phyloP scores from a whole-genome alignment of 75 land plant genomes.

The Isoetes taiwanensis region DNA sequence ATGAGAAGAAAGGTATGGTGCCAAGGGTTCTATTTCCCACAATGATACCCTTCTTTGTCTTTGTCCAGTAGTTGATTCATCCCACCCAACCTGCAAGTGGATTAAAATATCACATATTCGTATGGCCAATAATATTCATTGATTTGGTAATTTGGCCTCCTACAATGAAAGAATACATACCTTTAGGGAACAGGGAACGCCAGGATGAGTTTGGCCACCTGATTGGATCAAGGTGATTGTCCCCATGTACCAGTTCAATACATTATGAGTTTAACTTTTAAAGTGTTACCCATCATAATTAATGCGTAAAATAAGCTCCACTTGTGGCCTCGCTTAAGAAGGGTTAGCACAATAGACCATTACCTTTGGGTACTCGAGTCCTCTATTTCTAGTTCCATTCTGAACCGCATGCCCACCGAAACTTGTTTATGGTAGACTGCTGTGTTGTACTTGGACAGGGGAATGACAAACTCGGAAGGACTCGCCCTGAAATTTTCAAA shows the following conservation, averaged over 20 bases:
- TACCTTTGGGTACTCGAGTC: conserved; percentile 1
- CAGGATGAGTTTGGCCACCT: conserved; percentile 3
- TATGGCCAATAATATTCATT: not conserved
- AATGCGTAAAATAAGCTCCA: not conserved
- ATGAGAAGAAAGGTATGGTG: not conserved
- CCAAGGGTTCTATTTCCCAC: conserved; percentile 4
- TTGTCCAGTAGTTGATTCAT: conserved; percentile 3
- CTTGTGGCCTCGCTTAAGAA: not conserved
- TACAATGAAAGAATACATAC: not conserved
- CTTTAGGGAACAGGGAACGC: conserved; percentile 2
- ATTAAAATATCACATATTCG: not conserved
- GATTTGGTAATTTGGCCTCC: not conserved
- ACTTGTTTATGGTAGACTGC: not conserved
- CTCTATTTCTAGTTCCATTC: conserved; percentile 5
- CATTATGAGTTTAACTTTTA: too few species aligned
- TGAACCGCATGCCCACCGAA: not conserved
- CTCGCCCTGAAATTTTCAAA: not conserved
- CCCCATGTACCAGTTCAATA: not conserved
- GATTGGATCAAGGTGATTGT: conserved; percentile 1
- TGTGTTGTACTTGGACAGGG: not conserved
- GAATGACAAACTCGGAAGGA: conserved; percentile 6
- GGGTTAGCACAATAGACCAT: not conserved
- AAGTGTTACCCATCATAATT: too few species aligned
- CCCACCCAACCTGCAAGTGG: not conserved
- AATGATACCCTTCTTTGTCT: not conserved